Evolutionary conservation across 1,139 yeast species (phyloP).

Genomic region (Blastobotrys raffinosifermentans): DNA sequence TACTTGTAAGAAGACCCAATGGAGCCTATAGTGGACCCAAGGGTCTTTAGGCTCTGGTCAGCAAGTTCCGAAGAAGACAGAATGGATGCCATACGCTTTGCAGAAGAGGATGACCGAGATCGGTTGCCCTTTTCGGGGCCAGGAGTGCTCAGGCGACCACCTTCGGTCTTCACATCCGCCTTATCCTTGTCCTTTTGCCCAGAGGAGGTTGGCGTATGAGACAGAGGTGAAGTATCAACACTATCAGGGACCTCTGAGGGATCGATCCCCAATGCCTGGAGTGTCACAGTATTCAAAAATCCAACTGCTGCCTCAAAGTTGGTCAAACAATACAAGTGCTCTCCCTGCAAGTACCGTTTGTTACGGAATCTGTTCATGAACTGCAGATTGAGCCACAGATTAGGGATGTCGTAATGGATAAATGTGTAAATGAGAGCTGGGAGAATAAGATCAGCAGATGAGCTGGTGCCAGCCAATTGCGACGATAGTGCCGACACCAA

Average conservation of each 20-base stretch:
- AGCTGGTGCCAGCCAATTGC: conserved; percentile 11
- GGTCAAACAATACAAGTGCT: conserved; percentile 52
- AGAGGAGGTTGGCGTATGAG: conserved; percentile 6
- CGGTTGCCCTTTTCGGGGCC: neutral
- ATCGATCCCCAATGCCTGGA: conserved; percentile 35
- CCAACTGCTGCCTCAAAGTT: conserved; percentile 60
- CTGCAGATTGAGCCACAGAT: conserved; percentile 45
- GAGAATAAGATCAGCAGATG: conserved; percentile 47
- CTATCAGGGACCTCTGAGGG: conserved; percentile 12
- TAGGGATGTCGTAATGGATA: conserved; percentile 38
- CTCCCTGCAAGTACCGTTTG: conserved; percentile 41
- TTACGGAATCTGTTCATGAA: conserved; percentile 55
- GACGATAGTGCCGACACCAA: conserved; percentile 33
- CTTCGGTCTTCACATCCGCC: neutral
- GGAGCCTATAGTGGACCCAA: conserved; percentile 31
- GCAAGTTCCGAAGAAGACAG: conserved; percentile 17
- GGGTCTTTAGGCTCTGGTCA: conserved; percentile 29
- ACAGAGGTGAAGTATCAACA: conserved; percentile 11
- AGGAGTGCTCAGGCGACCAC: neutral
- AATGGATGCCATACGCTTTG: conserved; percentile 1
- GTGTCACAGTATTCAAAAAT: conserved; percentile 44
- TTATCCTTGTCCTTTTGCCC: neutral
- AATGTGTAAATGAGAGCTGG: conserved; percentile 52
- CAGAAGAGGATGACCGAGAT: conserved; percentile 1
- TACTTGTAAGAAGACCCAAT: conserved; percentile 31